These are phyloP conservation scores for Ustilago bromivora DNA, from an alignment of 1,284 basidiomycete genomes.

Conservation along the genomic window DNA sequence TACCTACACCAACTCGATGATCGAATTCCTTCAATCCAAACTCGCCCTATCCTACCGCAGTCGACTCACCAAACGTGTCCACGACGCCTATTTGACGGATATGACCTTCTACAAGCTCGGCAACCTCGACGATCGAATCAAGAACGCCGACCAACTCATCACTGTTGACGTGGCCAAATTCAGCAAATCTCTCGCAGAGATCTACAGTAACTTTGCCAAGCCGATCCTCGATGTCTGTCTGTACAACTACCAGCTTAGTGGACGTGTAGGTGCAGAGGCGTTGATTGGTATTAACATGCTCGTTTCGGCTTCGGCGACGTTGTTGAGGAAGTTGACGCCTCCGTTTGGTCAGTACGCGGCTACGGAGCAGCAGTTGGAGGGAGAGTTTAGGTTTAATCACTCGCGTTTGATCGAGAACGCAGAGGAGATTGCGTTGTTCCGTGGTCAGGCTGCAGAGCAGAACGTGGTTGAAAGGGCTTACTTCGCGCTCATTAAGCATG, in stretches of 20 bases:
- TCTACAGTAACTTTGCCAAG: slow-evolving; percentile 79
- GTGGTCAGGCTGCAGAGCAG: slow-evolving; percentile 91
- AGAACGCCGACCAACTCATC: slow-evolving; percentile 97
- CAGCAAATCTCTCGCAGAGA: slow-evolving; percentile 88
- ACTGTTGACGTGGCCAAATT: slow-evolving; percentile 96
- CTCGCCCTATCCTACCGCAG: slow-evolving; percentile 92
- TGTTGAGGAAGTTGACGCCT: slow-evolving; percentile 76
- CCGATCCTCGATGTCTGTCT: slow-evolving; percentile 90
- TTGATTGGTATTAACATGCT: slow-evolving; percentile 85
- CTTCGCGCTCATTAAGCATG: slow-evolving; percentile 87
- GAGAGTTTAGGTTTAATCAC: slow-evolving; percentile 88
- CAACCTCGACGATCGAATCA: slow-evolving; percentile 82
- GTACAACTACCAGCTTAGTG: slow-evolving; percentile 95
- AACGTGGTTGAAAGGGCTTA: slow-evolving; percentile 91
- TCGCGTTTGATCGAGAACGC: slow-evolving; percentile 92
- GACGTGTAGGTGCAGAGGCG: slow-evolving; percentile 94
- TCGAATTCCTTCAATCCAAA: slow-evolving; percentile 89
- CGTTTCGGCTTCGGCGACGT: slow-evolving; percentile 75
- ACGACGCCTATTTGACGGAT: slow-evolving; percentile 86
- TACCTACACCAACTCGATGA: slow-evolving; percentile 96
- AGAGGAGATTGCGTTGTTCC: slow-evolving; percentile 93
- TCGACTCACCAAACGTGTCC: slow-evolving; percentile 83
- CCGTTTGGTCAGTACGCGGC: slow-evolving; percentile 92
- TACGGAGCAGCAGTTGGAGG: slow-evolving; percentile 78
- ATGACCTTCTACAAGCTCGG: slow-evolving; percentile 89